Evolutionary conservation across 176 grass and related monocot genomes (phyloP), one percentile per base, ranked within the genome.

Genomic region (Pontederia paniculata): DNA sequence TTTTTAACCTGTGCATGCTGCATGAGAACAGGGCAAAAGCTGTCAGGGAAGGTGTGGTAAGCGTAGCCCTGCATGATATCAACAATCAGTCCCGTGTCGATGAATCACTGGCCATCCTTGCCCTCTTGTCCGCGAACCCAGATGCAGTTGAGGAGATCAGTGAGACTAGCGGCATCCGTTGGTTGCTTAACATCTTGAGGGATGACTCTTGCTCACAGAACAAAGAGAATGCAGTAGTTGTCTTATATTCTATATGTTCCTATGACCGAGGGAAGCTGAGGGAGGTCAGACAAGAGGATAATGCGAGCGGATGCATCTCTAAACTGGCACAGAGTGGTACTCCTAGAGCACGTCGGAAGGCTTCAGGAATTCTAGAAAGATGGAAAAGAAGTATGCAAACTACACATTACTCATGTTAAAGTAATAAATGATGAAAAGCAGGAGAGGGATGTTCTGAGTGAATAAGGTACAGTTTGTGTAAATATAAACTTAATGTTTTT

Each of bases 171-270:
- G 81, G 84, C 47, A 67, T 78, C 1, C 25, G 51, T 23, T 69
- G 50, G 74, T 79, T 95, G 81, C 73, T 95, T 14, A 43, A 62
- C 2, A 64, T 87, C 0, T 55, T 77, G 47, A 77, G 78, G 59
- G 89, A 95, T 50, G 82, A 77, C 2, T 28, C 74, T 21, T 77
- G 69, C 53, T 67, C 65, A 42, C 78, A 75, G 55, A 95, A 63
- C 76, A 95, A 82, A 60, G 89, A 89, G 75, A 95, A 95, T 53
- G 84, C 89, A 0, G 69, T 62, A 7, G 84, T 85, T 21, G 70
- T 95, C 44, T 81, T 85, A 16, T 78, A 68, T 20, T 25, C 81
- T 20, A 71, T 88, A 51, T 95, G 89, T 54, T 80, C 66, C 66
- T 71, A 77, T 54, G 67, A 95, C 65, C 53, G 72, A 53, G 55